Base-by-base conservation (phyloP, 2,329 filamentous ascomycete species). In the Teratosphaeria epicoccoides region DNA sequence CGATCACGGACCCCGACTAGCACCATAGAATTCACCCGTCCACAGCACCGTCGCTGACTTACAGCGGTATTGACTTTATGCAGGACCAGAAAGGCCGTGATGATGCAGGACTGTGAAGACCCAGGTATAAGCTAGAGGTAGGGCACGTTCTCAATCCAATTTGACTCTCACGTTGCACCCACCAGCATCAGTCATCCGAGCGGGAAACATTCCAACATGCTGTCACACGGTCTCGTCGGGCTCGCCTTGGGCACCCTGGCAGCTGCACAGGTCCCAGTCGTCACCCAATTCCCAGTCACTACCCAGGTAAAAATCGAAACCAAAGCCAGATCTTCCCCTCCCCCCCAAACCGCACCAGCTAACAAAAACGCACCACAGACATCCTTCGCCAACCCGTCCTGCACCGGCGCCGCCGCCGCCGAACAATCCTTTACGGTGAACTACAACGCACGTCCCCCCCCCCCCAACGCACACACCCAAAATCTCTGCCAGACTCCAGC, bases 351-450 rank as follows among this genome's bases (percentile, higher is more conserved):
- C 33, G 10, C n/a, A 40, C 2, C 33, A n/a, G 33, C 33, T 40
- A 6, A 46, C 43, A n/a, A 10, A 10, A 23, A 43, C 9, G n/a
- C 43, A 24, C 22, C 43, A 23, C 23, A 24, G 43, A 24, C 43
- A 6, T 46, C 24, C 24, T 24, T 26, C 23, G 22, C 43, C 7
- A 24, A 26, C 23, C 43, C 24, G 14, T 46, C 43, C 20, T 46
- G 33, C 33, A 40, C 17, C 14, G 43, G 43, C 11, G 22, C 12
- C 12, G 43, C 43, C 22, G 24, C 22, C 14, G 20, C 47, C 9
- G 23, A 49, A 12, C 46, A 47, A 37, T 25, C 26, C 12, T 49
- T 49, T 17, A 49, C 47, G 17, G 47, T 49, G 10, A 49, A 49
- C 25, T 49, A 37, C 47, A 49, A 49, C 25, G 33, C 20, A 40